Evolutionary conservation across 495 filamentous ascomycete genomes (phyloP).

Genomic region (Neurospora sp.): DNA sequence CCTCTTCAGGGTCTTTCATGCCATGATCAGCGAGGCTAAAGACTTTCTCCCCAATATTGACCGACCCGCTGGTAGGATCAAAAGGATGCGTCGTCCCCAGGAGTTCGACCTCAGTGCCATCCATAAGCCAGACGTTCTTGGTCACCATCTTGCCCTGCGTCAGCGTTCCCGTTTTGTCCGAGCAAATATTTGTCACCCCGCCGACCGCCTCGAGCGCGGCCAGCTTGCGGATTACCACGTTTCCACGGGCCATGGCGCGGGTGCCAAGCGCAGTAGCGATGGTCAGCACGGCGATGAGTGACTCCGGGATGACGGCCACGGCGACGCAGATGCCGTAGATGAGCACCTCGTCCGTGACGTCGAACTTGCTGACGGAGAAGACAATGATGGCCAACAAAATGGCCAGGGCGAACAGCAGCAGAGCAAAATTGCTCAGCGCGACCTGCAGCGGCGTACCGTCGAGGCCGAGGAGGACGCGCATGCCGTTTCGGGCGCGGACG

Average conservation of each 20-base stretch:
- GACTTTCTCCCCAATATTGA: constrained; percentile 7
- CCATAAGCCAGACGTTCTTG: constrained; percentile 67
- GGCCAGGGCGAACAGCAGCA: constrained; percentile 63
- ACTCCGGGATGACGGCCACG: constrained; percentile 63
- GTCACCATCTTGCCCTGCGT: constrained; percentile 70
- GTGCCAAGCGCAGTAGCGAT: constrained; percentile 71
- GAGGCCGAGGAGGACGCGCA: constrained; percentile 45
- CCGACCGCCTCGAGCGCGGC: constrained; percentile 74
- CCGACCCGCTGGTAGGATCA: constrained; percentile 19
- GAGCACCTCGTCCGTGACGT: constrained; percentile 59
- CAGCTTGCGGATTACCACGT: constrained; percentile 65
- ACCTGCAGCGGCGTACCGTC: constrained; percentile 70
- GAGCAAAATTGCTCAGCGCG: constrained; percentile 65
- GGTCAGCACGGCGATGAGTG: constrained; percentile 58
- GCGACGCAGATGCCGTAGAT: constrained; percentile 72
- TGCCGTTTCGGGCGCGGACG: constrained; percentile 7
- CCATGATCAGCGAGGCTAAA: background rate
- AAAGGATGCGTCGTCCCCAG: constrained; percentile 45
- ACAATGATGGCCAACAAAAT: constrained; percentile 69
- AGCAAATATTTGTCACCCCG: constrained; percentile 80
- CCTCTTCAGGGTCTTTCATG: background rate
- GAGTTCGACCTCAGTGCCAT: constrained; percentile 44
- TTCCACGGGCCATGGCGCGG: constrained; percentile 62
- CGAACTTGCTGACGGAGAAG: constrained; percentile 64
- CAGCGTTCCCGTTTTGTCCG: constrained; percentile 78